phyloP scores from a whole-genome alignment of 495 filamentous ascomycete species.

The Bacidia gigantensis region DNA sequence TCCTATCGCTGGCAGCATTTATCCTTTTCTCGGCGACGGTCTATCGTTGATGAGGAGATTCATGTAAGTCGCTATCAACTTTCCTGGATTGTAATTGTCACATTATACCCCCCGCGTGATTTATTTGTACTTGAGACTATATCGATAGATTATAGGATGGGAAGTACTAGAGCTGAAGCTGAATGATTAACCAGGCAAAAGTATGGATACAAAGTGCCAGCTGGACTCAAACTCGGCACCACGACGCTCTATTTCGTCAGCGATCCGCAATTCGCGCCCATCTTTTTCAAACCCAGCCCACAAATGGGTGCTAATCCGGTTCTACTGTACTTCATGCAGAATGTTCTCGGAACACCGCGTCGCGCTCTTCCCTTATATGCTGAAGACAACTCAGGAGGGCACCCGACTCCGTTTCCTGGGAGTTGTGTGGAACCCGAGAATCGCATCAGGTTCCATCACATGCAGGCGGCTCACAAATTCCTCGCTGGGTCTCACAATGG shows the following conservation, averaged over 20 bases:
- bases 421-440: conserved; percentile 7
- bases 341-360: neutral
- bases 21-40: neutral
- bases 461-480: conserved; percentile 9
- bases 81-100: neutral
- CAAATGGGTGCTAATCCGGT: neutral
- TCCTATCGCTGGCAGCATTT: neutral
- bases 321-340: neutral
- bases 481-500: conserved; percentile 10
- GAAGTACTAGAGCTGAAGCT: too few relatives aligned
- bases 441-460: conserved; percentile 15
- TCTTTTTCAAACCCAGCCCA: neutral
- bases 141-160: too few relatives aligned
- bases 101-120: neutral
- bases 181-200: too few relatives aligned
- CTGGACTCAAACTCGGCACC: too few relatives aligned
- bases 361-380: conserved; percentile 2
- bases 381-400: conserved; percentile 9
- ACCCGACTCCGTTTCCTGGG: neutral
- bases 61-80: neutral
- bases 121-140: too few relatives aligned
- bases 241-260: too few relatives aligned
- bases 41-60: neutral
- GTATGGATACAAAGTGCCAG: too few relatives aligned
- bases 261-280: neutral